A percentile compares a stretch with the other conserved stretches of the same genome.
Conservation (phyloP, 2,329 filamentous ascomycete genomes). For the Dothiorella sarmentorum region DNA sequence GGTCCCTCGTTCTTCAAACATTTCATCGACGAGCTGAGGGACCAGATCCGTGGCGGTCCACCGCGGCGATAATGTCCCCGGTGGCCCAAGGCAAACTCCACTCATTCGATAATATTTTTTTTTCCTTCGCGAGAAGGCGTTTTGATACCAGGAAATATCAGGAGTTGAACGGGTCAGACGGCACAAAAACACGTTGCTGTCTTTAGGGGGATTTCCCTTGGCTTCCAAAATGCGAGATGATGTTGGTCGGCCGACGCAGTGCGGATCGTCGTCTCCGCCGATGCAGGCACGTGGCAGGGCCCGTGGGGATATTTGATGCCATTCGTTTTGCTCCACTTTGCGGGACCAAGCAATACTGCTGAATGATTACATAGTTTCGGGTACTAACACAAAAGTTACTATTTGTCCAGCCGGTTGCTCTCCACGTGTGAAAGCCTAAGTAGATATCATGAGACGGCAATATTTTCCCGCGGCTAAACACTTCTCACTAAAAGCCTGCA, state of each 20-base stretch:
- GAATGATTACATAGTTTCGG: too few species aligned
- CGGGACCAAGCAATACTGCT: too few species aligned
- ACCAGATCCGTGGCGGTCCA: conserved; percentile 35
- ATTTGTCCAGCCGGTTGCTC: too few species aligned
- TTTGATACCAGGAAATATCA: neutral
- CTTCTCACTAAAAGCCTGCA: too few species aligned
- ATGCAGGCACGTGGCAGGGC: too few species aligned
- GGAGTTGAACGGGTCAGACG: conserved; percentile 1
- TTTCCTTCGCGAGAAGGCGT: neutral
- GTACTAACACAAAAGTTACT: too few species aligned
- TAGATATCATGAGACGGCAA: too few species aligned
- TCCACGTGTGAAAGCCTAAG: too few species aligned
- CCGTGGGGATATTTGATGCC: too few species aligned
- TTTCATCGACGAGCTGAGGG: conserved; percentile 53
- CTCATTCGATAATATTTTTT: neutral
- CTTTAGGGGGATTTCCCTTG: conserved; percentile 12
- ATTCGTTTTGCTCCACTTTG: too few species aligned
- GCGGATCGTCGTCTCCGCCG: neutral
- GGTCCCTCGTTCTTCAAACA: conserved; percentile 46
- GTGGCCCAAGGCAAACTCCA: too few species aligned
- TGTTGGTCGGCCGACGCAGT: neutral
- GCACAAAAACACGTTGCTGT: neutral
- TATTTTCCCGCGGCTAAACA: too few species aligned
- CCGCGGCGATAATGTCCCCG: neutral
- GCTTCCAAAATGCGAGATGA: conserved; percentile 13